Evolutionary conservation across 257 asterid species (phyloP).

Genomic region (Ajuga chamaepitys): DNA sequence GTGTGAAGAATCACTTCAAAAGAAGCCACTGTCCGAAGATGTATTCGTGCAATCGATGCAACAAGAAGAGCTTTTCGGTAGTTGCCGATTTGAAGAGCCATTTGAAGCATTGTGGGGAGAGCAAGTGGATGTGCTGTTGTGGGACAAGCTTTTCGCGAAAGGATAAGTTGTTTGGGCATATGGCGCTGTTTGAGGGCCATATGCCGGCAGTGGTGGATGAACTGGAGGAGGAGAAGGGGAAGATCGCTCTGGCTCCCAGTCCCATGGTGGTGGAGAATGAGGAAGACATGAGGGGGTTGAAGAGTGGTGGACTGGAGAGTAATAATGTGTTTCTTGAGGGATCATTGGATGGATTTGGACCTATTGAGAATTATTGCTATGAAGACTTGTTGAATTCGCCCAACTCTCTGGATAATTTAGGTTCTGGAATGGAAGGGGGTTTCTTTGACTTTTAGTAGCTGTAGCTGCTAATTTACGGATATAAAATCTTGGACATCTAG

Average conservation of each 20-base stretch:
- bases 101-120: conserved; percentile 80
- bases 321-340: conserved; percentile 27
- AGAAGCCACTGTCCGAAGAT: conserved; percentile 94
- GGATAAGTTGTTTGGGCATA: conserved; percentile 89
- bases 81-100: conserved; percentile 90
- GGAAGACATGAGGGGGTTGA: conserved; percentile 13
- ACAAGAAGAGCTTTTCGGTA: conserved; percentile 74
- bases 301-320: conserved; percentile 1
- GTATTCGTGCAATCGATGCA: conserved; percentile 67
- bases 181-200: conserved; percentile 88
- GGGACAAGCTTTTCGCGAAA: conserved; percentile 80
- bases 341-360: conserved; percentile 43
- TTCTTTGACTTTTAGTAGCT: conserved; percentile 42
- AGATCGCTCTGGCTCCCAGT: neutral
- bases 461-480: too few species aligned
- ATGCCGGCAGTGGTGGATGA: conserved; percentile 68
- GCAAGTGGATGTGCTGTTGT: conserved; percentile 79
- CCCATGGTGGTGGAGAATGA: conserved; percentile 14
- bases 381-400: conserved; percentile 42
- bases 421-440: conserved; percentile 33
- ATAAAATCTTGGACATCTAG: too few species aligned
- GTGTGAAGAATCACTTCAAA: conserved; percentile 89
- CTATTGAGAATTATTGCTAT: conserved; percentile 34
- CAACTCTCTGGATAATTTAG: conserved; percentile 3
- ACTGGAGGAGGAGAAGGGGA: conserved; percentile 16